Percentiles rank a stretch among this genome's conserved stretches.
These are phyloP conservation scores for Warburgia ugandensis DNA, from an alignment of 164 flowering plant genomes.

Conservation along the genomic window DNA sequence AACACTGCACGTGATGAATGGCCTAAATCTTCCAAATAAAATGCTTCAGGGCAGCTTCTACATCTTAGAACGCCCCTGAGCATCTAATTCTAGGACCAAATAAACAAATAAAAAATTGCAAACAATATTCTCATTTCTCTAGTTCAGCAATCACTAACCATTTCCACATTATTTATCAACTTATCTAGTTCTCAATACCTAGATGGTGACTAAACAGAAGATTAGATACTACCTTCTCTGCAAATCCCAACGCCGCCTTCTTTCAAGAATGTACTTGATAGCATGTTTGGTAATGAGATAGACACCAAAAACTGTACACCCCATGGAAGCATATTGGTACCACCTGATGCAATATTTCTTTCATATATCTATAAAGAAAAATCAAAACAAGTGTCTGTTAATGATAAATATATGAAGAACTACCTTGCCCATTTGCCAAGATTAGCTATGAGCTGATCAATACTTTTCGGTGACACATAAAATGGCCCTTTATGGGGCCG, in stretches of 20 bases:
- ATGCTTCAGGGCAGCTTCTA: too few species aligned
- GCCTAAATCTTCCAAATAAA: too few species aligned
- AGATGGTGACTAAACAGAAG: background rate
- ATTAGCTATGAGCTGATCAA: conserved; percentile 81
- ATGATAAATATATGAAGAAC: conserved; percentile 4
- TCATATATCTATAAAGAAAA: conserved; percentile 4
- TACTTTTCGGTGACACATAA: conserved; percentile 74
- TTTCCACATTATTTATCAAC: conserved; percentile 1
- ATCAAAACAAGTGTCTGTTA: background rate
- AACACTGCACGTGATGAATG: too few species aligned
- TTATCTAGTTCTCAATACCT: background rate
- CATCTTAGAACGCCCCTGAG: too few species aligned
- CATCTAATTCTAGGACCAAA: too few species aligned
- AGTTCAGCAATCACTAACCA: too few species aligned
- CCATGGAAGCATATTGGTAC: conserved; percentile 79
- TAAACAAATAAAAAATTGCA: too few species aligned
- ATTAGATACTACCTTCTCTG: conserved; percentile 49
- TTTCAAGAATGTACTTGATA: conserved; percentile 53
- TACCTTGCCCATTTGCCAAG: conserved; percentile 96
- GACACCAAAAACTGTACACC: conserved; percentile 68
- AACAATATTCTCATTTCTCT: too few species aligned
- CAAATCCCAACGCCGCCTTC: conserved; percentile 65
- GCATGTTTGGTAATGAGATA: conserved; percentile 77
- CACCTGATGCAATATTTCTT: conserved; percentile 37
- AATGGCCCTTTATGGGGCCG: conserved; percentile 89